Percentiles rank a stretch among this genome's conserved stretches.
phyloP scores from a whole-genome alignment of 2,329 filamentous ascomycete genomes.

The Aspergillus nomiae region DNA sequence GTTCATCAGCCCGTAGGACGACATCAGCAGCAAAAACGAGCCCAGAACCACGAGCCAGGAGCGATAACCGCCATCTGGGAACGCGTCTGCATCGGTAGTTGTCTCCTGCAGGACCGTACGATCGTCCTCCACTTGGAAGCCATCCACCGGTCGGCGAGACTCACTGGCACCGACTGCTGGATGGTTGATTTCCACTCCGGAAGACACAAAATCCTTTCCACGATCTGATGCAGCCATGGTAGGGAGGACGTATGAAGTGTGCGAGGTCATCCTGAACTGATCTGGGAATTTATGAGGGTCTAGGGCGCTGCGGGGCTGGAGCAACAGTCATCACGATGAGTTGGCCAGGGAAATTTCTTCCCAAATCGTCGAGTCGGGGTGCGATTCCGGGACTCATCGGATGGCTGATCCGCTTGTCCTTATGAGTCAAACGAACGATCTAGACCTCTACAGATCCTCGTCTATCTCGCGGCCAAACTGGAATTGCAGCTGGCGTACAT shows the following conservation, averaged over 20 bases:
- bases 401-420: background rate
- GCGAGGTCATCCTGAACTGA: background rate
- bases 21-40: constrained; percentile 42
- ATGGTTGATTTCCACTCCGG: background rate
- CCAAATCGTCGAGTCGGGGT: background rate
- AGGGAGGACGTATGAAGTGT: background rate
- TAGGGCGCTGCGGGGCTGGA: background rate
- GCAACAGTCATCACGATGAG: no score
- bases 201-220: background rate
- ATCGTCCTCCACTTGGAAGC: background rate
- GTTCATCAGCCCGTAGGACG: constrained; percentile 52
- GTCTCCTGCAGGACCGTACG: background rate
- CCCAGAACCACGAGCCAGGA: constrained; percentile 42
- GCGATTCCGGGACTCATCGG: background rate
- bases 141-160: background rate
- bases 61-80: constrained; percentile 37
- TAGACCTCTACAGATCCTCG: background rate
- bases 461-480: background rate
- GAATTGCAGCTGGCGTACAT: background rate
- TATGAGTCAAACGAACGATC: background rate
- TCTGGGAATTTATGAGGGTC: background rate
- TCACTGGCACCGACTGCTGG: background rate
- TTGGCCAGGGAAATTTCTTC: background rate
- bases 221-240: background rate
- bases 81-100: constrained; percentile 10